Percentiles rank a stretch among this genome's conserved stretches.
Evolutionary conservation across 1,284 basidiomycete species (phyloP).

Genomic region (Malassezia vespertilionis): DNA sequence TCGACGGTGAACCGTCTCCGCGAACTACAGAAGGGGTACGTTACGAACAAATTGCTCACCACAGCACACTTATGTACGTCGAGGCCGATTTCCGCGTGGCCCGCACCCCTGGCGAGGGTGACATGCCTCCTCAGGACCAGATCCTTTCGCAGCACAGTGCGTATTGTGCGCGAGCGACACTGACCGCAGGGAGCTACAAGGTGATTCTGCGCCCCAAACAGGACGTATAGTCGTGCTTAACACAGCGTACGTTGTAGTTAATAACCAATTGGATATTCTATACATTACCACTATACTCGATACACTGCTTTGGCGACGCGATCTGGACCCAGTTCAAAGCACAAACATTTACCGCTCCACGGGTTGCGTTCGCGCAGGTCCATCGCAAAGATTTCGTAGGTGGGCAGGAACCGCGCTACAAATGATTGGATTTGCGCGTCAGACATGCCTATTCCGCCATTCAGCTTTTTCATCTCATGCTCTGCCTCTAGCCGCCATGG

Average conservation of each 20-base stretch:
- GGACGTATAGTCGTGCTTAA: no score
- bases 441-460: constrained; percentile 74
- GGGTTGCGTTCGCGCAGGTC: neutral
- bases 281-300: neutral
- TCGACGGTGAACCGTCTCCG: constrained; percentile 20
- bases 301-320: neutral
- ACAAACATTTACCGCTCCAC: constrained; percentile 1
- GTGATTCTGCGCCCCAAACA: constrained; percentile 14
- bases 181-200: constrained; percentile 11
- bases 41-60: neutral
- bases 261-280: neutral
- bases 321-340: constrained; percentile 3
- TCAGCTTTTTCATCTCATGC: constrained; percentile 67
- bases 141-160: constrained; percentile 26
- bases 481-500: constrained; percentile 76
- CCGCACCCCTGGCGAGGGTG: constrained; percentile 14
- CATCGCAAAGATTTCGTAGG: constrained; percentile 22
- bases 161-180: neutral
- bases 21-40: constrained; percentile 25
- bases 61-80: constrained; percentile 24
- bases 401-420: constrained; percentile 27
- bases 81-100: constrained; percentile 29
- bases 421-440: constrained; percentile 65
- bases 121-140: constrained; percentile 10
- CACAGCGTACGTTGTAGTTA: no score